A percentile compares a stretch with the other conserved stretches of the same genome.
These are phyloP conservation scores for Ceratonia siliqua DNA, from an alignment of 306 rosid genomes.

Conservation along the genomic window DNA sequence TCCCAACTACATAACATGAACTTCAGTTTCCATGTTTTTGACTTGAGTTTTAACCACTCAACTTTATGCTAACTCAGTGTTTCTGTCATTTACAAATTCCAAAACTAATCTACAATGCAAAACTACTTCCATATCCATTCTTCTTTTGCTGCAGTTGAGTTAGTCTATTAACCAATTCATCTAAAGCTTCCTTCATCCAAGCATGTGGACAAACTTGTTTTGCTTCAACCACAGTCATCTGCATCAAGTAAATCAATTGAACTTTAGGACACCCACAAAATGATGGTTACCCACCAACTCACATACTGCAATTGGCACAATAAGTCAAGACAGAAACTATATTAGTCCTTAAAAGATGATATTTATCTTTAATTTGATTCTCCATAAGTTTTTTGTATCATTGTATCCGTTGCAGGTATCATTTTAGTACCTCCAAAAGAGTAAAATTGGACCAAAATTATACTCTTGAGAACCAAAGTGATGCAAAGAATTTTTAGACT, in stretches of 20 bases:
- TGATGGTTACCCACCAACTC: not conserved
- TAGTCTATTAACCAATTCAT: slow-evolving; percentile 38
- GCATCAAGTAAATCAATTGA: slow-evolving; percentile 23
- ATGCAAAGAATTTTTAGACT: no score
- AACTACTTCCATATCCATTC: not conserved
- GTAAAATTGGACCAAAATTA: no score
- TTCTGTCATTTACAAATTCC: not conserved
- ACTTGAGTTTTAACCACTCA: not conserved
- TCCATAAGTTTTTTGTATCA: no score
- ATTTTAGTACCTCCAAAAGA: no score
- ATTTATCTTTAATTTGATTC: no score
- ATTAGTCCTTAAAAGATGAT: no score
- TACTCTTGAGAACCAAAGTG: no score
- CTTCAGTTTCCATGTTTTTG: not conserved
- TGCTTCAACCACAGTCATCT: slow-evolving; percentile 60
- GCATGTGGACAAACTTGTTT: slow-evolving; percentile 58
- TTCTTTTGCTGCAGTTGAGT: not conserved
- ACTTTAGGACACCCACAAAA: slow-evolving; percentile 23
- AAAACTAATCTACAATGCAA: slow-evolving; percentile 15
- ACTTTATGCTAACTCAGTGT: not conserved
- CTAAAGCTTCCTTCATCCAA: slow-evolving; percentile 78
- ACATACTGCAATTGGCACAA: not conserved
- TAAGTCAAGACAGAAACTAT: not conserved
- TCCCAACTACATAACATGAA: slow-evolving; percentile 19
- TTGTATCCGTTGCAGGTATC: no score